Evolutionary conservation across 2,329 filamentous ascomycete species (phyloP).

Genomic region (Cryphonectria carpinicola): DNA sequence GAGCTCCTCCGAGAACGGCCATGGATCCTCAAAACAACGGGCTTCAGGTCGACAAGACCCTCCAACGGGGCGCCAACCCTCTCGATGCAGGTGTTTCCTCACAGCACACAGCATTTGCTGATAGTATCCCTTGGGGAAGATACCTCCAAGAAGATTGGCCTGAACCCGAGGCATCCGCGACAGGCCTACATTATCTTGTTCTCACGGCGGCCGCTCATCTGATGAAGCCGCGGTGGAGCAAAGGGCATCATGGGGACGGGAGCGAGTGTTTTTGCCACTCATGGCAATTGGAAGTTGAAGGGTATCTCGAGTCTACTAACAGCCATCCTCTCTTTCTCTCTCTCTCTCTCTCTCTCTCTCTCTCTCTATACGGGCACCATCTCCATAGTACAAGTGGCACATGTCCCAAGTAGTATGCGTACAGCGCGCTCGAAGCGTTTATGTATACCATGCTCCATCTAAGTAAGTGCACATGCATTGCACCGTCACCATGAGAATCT

Average conservation of each 20-base stretch:
- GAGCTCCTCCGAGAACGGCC: background rate
- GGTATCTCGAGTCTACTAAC: constrained; percentile 9
- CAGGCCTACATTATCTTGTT: background rate
- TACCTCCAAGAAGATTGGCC: background rate
- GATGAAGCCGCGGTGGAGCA: background rate
- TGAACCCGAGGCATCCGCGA: background rate
- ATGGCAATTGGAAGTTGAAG: background rate
- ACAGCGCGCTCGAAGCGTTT: constrained; percentile 1
- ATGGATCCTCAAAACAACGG: background rate
- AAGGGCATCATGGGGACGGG: background rate
- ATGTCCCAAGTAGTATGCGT: constrained; percentile 11
- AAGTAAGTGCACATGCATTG: constrained; percentile 7
- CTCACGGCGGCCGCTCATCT: background rate
- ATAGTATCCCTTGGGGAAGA: background rate
- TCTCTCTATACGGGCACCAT: background rate
- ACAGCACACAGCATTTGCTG: background rate
- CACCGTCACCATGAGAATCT: background rate
- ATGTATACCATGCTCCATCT: background rate
- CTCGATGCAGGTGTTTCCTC: background rate
- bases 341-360: background rate
- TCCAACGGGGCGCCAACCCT: background rate
- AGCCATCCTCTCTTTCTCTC: background rate
- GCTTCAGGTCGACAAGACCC: background rate
- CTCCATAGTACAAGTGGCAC: background rate
- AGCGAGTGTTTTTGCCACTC: background rate